A percentile compares a stretch with the other conserved stretches of the same genome.
phyloP scores from a whole-genome alignment of 176 grass and related monocot genomes.

The Puccinellia tenuiflora region DNA sequence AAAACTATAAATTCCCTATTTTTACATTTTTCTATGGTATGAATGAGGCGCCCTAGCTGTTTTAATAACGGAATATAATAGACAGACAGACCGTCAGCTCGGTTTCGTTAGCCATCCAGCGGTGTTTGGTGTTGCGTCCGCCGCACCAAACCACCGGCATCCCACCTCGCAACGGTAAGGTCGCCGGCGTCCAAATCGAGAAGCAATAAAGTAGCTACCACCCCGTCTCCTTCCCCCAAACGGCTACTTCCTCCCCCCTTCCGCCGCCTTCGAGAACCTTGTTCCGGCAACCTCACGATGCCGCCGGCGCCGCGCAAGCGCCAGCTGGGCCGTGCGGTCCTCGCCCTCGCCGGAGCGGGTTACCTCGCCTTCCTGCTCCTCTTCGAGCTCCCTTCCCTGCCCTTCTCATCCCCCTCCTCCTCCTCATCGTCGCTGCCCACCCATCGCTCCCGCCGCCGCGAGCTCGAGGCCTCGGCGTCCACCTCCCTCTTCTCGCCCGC shows the following conservation, averaged over 20 bases:
- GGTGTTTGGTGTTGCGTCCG: slow-evolving; percentile 15
- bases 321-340: neutral
- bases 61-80: neutral
- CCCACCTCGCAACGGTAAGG: slow-evolving; percentile 17
- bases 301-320: slow-evolving; percentile 26
- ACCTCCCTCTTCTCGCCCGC: neutral
- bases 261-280: slow-evolving; percentile 13
- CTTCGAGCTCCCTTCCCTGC: slow-evolving; percentile 32
- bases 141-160: neutral
- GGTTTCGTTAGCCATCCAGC: neutral
- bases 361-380: slow-evolving; percentile 43
- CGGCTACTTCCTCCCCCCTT: slow-evolving; percentile 10
- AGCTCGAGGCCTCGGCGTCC: slow-evolving; percentile 30
- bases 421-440: neutral
- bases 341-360: neutral
- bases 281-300: neutral
- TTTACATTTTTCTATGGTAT: no score
- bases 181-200: neutral
- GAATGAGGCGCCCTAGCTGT: no score
- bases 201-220: neutral
- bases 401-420: neutral
- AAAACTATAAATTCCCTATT: no score
- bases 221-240: neutral
- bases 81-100: neutral
- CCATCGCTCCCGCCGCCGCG: slow-evolving; percentile 40